Evolutionary conservation across 2,329 filamentous ascomycete species (phyloP).

Genomic region (Aspergillus pseudotamarii): DNA sequence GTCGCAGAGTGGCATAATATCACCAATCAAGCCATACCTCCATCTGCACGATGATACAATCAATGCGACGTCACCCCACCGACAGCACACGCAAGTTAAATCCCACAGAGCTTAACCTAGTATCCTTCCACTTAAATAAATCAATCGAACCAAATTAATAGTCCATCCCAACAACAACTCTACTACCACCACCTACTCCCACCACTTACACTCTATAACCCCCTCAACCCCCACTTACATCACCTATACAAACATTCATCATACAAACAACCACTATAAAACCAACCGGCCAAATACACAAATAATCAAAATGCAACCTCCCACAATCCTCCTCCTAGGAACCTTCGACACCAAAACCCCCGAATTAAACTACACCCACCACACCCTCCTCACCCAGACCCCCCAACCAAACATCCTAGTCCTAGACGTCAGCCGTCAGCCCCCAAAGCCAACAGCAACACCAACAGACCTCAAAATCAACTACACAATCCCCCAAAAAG

Average conservation of each 20-base stretch:
- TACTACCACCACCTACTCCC: no score
- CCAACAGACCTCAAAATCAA: slow-evolving; percentile 50
- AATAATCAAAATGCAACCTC: slow-evolving; percentile 16
- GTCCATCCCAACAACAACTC: no score
- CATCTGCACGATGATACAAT: background rate
- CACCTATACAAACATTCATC: no score
- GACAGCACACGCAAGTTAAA: background rate
- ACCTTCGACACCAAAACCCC: slow-evolving; percentile 68
- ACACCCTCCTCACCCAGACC: slow-evolving; percentile 43
- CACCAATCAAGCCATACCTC: background rate
- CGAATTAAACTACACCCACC: slow-evolving; percentile 60
- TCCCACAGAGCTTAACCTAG: background rate
- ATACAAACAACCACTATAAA: no score
- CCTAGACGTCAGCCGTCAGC: slow-evolving; percentile 19
- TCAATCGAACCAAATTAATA: no score
- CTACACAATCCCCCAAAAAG: slow-evolving; percentile 38
- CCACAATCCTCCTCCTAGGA: slow-evolving; percentile 59
- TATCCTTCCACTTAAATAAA: no score
- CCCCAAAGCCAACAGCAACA: slow-evolving; percentile 43
- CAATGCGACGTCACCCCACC: background rate
- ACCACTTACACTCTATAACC: no score
- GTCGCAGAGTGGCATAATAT: no score
- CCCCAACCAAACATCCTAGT: slow-evolving; percentile 34
- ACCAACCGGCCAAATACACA: no score
- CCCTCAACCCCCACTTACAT: no score